These are phyloP conservation scores for Vicia villosa DNA, from an alignment of 306 rosid species.

Conservation along the genomic window DNA sequence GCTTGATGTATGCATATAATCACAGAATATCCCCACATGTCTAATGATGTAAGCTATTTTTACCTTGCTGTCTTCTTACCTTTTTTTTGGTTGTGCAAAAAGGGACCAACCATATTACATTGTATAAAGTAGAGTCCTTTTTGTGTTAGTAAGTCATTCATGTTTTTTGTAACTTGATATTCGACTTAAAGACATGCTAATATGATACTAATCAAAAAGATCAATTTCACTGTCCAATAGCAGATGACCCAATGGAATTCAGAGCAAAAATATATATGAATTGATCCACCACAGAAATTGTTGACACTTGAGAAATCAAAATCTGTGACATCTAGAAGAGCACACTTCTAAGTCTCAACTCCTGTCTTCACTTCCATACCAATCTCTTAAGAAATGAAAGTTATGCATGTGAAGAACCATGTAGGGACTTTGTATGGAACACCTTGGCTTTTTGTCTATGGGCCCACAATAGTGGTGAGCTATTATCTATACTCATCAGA, in stretches of 20 bases:
- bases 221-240: too few relatives aligned
- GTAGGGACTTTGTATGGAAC: neutral
- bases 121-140: slow-evolving; percentile 1
- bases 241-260: too few relatives aligned
- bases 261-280: too few relatives aligned
- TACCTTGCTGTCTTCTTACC: neutral
- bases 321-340: too few relatives aligned
- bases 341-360: too few relatives aligned
- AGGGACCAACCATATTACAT: slow-evolving; percentile 24
- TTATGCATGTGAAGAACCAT: slow-evolving; percentile 2
- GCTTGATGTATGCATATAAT: slow-evolving; percentile 47
- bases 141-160: slow-evolving; percentile 10
- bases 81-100: slow-evolving; percentile 26
- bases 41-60: slow-evolving; percentile 9
- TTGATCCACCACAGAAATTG: too few relatives aligned
- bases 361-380: too few relatives aligned
- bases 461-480: neutral
- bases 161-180: neutral
- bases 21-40: slow-evolving; percentile 64
- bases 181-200: too few relatives aligned
- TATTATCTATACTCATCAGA: neutral
- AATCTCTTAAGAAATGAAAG: neutral
- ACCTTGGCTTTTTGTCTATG: neutral
- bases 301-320: too few relatives aligned
- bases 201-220: too few relatives aligned